Evolutionary conservation across 2,329 filamentous ascomycete species (phyloP).

Genomic region (Botrytis hyacinthi): DNA sequence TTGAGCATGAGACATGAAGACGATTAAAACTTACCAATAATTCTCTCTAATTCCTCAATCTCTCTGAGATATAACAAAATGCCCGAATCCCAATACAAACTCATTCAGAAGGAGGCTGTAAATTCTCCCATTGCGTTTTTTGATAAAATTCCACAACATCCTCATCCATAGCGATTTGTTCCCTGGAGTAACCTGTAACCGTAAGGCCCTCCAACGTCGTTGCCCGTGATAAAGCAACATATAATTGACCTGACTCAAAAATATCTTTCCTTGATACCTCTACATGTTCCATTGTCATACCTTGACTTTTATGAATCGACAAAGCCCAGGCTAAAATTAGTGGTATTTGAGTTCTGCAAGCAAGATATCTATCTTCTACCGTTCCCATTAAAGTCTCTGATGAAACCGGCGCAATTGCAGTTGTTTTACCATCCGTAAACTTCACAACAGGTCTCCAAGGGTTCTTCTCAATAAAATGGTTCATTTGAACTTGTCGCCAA

Average conservation of each 20-base stretch:
- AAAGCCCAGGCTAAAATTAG: constrained; percentile 92
- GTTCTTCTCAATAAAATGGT: constrained; percentile 8
- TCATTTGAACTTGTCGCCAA: constrained; percentile 1
- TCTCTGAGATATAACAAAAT: not conserved
- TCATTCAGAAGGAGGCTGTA: constrained; percentile 6
- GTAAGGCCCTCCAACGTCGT: constrained; percentile 32
- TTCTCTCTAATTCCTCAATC: not conserved
- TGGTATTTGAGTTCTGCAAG: constrained; percentile 52
- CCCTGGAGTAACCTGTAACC: constrained; percentile 28
- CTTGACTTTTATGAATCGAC: constrained; percentile 95
- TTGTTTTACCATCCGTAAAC: constrained; percentile 26
- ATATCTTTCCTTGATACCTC: constrained; percentile 32
- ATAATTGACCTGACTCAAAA: constrained; percentile 35
- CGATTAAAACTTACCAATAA: not conserved
- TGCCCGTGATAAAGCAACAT: constrained; percentile 34
- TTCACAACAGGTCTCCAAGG: constrained; percentile 25
- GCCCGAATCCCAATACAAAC: not conserved
- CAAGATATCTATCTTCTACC: constrained; percentile 24
- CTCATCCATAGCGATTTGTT: constrained; percentile 27
- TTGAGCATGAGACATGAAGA: not conserved
- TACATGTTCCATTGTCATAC: constrained; percentile 60
- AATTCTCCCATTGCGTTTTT: constrained; percentile 31
- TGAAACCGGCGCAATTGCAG: constrained; percentile 23
- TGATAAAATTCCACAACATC: constrained; percentile 34
- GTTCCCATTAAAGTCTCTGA: constrained; percentile 22